Base-by-base conservation (phyloP, 768 basidiomycete species). In the Coprinopsis marcescibilis region DNA sequence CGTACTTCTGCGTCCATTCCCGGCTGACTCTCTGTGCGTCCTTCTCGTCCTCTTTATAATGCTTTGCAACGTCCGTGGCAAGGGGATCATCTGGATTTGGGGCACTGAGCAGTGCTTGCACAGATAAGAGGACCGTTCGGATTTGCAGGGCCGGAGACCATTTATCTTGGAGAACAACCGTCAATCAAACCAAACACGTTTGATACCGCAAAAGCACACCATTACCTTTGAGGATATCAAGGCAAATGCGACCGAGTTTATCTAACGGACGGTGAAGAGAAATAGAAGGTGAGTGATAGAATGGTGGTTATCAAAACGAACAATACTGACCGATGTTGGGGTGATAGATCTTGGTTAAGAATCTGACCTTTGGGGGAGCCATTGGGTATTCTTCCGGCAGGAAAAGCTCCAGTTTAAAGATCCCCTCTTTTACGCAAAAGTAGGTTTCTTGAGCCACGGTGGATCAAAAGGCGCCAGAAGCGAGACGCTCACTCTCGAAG, bases 91-190 rank as follows among this genome's bases (percentile, higher is more conserved):
- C 92, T 1, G 96, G 96, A 67, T 99, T 99, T 2, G 96, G 96
- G 1, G 96, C 85, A 52, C 86, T 89, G 34, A 99, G 75, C 37
- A 99, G 73, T n/a, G 96, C 96, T 67, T 99, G 96, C 60, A 99
- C 78, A 32, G 95, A 97, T 42, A 99, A 78, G 48, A 99, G 73
- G 42, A 99, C 96, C 1, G 96, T 99, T 55, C 96, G 85, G 68
- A 99, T 99, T 65, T 99, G 96, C 14, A 99, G 76, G 0, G 96
- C 96, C 15, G 96, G 96, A 8, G 93, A 96, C 96, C 96, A 99
- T 74, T 98, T 98, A 68, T 99, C 96, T 92, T 57, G 17, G 33
- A 46, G 20, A 32, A 23, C 21, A 43, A 45, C 23, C 29, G 23
- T 25, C 25, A 34, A 20, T 32, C 38, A 45, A 29, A 39, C 26